Percentiles rank a stretch among this genome's conserved stretches.
These are phyloP conservation scores for Scytalidium sp. DNA, from an alignment of 2,329 filamentous ascomycete genomes.

Conservation along the genomic window DNA sequence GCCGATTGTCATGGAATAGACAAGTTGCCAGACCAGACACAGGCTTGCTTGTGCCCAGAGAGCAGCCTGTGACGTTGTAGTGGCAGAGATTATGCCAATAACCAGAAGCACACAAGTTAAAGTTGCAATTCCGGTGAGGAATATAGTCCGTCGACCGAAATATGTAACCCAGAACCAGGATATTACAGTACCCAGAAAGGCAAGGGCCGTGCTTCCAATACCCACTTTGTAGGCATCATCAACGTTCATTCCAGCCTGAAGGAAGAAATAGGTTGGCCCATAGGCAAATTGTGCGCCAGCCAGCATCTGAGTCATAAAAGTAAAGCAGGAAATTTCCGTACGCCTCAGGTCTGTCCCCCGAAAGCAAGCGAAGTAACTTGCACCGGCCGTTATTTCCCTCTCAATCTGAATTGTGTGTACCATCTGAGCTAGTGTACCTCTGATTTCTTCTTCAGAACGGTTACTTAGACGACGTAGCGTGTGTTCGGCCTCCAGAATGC, in stretches of 20 bases:
- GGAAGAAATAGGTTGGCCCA: conserved; percentile 59
- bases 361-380: conserved; percentile 45
- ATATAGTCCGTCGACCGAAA: conserved; percentile 46
- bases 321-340: conserved; percentile 50
- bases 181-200: conserved; percentile 45
- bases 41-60: conserved; percentile 22
- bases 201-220: conserved; percentile 40
- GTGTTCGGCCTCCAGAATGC: conserved; percentile 38
- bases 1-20: conserved; percentile 34
- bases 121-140: conserved; percentile 37
- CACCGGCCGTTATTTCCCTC: conserved; percentile 34
- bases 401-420: conserved; percentile 52
- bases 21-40: conserved; percentile 22
- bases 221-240: conserved; percentile 41
- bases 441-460: conserved; percentile 42
- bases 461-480: conserved; percentile 30
- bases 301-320: conserved; percentile 59
- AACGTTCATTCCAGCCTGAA: conserved; percentile 47
- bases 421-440: conserved; percentile 42
- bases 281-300: conserved; percentile 60
- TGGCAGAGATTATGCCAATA: conserved; percentile 41
- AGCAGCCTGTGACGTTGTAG: conserved; percentile 26
- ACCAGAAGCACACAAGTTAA: conserved; percentile 42
- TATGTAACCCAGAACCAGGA: conserved; percentile 44
- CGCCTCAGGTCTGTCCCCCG: conserved; percentile 41